These are phyloP conservation scores for Penicillium chermesinum DNA, from an alignment of 495 filamentous ascomycete species.

Conservation along the genomic window DNA sequence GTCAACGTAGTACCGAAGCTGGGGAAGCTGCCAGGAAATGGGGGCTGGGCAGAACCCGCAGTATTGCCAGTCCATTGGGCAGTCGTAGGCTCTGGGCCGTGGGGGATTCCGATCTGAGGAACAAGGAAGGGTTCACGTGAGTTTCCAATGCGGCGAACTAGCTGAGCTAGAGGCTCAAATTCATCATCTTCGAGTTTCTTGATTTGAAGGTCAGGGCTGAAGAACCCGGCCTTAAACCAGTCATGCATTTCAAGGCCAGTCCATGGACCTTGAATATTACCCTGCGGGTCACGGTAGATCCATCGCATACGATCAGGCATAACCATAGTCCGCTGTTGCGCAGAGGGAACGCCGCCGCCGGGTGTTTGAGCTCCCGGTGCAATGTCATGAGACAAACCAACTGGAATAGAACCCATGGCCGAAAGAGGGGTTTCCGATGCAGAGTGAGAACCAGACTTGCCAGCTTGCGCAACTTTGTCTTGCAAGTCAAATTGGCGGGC, in stretches of 20 bases:
- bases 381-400: slow-evolving; percentile 28
- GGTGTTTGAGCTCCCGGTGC: slow-evolving; percentile 26
- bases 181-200: slow-evolving; percentile 89
- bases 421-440: slow-evolving; percentile 40
- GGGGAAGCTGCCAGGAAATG: slow-evolving; percentile 91
- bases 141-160: slow-evolving; percentile 94
- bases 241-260: slow-evolving; percentile 98
- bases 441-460: slow-evolving; percentile 31
- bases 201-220: slow-evolving; percentile 87
- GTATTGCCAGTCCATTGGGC: slow-evolving; percentile 36
- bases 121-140: slow-evolving; percentile 96
- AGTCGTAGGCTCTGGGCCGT: slow-evolving; percentile 58
- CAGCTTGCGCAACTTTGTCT: slow-evolving; percentile 14
- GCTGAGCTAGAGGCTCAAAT: slow-evolving; percentile 92
- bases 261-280: slow-evolving; percentile 87
- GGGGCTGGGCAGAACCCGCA: slow-evolving; percentile 71
- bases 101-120: slow-evolving; percentile 89
- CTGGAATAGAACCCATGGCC: slow-evolving; percentile 39
- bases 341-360: slow-evolving; percentile 54
- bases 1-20: slow-evolving; percentile 97
- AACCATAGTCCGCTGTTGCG: slow-evolving; percentile 87
- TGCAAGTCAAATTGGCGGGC: slow-evolving; percentile 23
- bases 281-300: slow-evolving; percentile 95
- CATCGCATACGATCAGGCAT: slow-evolving; percentile 99
- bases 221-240: slow-evolving; percentile 98